phyloP scores from a whole-genome alignment of 2,329 filamentous ascomycete genomes.

The Cladorrhinum sp. region DNA sequence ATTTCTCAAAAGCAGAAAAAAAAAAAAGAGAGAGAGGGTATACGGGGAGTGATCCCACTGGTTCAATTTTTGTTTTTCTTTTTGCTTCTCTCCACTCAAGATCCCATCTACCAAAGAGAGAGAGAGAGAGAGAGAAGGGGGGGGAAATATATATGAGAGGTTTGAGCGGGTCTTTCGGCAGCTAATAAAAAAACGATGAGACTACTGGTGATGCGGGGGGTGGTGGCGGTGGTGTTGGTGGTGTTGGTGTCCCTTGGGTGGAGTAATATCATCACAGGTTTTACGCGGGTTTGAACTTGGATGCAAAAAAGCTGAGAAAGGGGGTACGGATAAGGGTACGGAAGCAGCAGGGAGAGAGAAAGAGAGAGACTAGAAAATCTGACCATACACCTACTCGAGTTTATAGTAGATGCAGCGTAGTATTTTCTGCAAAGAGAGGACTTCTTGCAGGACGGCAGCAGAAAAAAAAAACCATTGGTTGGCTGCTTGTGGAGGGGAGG shows the following conservation, averaged over 20 bases:
- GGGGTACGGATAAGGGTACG: too few species aligned
- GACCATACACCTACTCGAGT: too few species aligned
- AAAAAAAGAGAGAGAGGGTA: conserved; percentile 5
- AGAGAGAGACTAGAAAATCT: not conserved
- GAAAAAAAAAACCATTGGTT: not conserved
- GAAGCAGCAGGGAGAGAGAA: not conserved
- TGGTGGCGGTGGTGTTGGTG: too few species aligned
- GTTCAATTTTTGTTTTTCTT: not conserved
- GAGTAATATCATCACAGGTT: not conserved
- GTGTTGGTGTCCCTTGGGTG: not conserved
- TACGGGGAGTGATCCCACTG: conserved; percentile 24
- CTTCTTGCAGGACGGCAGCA: not conserved
- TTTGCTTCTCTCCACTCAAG: not conserved
- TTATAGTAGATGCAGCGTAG: not conserved
- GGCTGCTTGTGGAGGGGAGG: not conserved
- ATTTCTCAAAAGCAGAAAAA: not conserved
- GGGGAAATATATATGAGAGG: not conserved
- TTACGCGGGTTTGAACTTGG: not conserved
- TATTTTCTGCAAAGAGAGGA: not conserved
- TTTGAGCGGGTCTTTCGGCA: conserved; percentile 1
- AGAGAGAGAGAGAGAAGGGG: not conserved
- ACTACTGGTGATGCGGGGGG: not conserved
- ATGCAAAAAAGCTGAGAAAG: too few species aligned
- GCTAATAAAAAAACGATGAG: not conserved
- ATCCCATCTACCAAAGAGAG: not conserved